Base-by-base conservation (phyloP, 1,139 yeast genomes). In the Insectozyma bohioensis region DNA sequence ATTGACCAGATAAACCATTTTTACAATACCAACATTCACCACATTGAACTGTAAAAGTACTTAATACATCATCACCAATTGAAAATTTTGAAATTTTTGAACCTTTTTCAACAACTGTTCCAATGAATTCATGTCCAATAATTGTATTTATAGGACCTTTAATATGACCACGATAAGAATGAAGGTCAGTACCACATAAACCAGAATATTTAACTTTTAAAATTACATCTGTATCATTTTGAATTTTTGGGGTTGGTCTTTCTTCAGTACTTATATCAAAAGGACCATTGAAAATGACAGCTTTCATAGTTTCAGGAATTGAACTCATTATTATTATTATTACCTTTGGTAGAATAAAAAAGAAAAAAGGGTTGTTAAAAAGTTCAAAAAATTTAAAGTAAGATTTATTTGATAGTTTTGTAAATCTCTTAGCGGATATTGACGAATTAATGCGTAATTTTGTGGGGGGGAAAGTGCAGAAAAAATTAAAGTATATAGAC, bases 181-280 rank as follows among this genome's bases (percentile, higher is more conserved):
- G 85, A 27, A 78, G 56, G 47, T 78, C 85, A 2, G 82, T 72
- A 2, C 84, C 84, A 51, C 83, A 78, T 15, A 78, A 54, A 2
- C 81, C 83, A 1, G 80, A 70, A 36, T 67, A 75, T 36, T 61
- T 61, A 23, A 75, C 75, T 45, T 73, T 71, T 35, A 78, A 52
- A 23, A 78, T 61, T 1, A 69, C 82, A 46, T 78, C 84, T 8
- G 56, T 56, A 1, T 70, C 60, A 0, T 45, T 41, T 20, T 51
- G 41, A 16, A 78, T 46, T 24, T 45, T 36, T 3, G 85, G 85
- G 2, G 59, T 56, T 3, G 73, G 69, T 16, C 67, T 66, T 1
- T 52, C 51, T 36, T 65, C 67, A 3, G 75, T 64, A 26, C 59
- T 51, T 30, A 78, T 64, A 26, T 71, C 56, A 36, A 44, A 59